Conservation (phyloP, 768 basidiomycete genomes). For the Pulveroboletus ravenelii region DNA sequence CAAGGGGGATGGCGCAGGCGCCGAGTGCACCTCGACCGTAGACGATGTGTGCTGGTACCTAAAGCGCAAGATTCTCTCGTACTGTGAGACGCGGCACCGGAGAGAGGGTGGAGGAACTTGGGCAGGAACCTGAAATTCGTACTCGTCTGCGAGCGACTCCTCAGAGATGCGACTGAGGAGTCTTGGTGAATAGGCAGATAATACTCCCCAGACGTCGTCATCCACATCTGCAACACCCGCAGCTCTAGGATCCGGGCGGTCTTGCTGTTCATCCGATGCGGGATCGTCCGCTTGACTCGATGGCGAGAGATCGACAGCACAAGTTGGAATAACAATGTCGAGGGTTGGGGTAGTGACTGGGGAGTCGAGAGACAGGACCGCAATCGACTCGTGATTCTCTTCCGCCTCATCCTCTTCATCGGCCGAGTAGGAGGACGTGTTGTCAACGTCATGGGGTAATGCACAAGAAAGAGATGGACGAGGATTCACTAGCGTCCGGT, state of each 20-base stretch:
- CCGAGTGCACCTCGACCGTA: neutral
- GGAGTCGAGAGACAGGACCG: neutral
- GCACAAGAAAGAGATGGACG: neutral
- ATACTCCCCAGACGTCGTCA: neutral
- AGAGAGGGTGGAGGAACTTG: slow-evolving; percentile 4
- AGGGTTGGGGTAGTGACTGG: neutral
- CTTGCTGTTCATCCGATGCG: neutral
- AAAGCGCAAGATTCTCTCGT: neutral
- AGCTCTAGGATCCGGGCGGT: neutral
- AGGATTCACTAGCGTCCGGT: neutral
- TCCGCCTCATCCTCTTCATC: slow-evolving; percentile 4
- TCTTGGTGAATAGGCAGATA: neutral
- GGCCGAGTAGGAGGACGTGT: neutral
- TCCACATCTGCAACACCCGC: no score
- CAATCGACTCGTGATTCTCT: neutral
- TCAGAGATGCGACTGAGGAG: slow-evolving; percentile 7
- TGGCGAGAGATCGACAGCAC: neutral
- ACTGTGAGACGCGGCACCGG: neutral
- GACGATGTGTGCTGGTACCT: neutral
- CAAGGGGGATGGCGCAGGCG: neutral
- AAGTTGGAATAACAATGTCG: neutral
- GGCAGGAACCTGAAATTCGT: neutral
- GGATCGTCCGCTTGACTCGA: neutral
- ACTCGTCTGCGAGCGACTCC: slow-evolving; percentile 4
- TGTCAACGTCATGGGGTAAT: neutral